Evolutionary conservation across 257 asterid species (phyloP).

Genomic region (Penstemon barbatus): DNA sequence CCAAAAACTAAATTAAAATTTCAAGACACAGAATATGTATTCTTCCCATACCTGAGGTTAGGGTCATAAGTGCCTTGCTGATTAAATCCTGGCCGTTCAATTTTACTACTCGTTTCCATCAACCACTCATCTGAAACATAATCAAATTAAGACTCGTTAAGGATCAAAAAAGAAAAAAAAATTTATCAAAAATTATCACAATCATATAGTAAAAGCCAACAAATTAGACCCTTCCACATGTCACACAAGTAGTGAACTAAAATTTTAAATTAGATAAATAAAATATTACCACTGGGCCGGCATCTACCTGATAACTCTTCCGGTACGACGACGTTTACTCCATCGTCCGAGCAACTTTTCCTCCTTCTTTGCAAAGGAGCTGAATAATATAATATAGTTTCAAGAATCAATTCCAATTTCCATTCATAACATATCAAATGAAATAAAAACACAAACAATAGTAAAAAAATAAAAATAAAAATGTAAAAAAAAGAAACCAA

Average conservation of each 20-base stretch:
- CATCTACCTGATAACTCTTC: conserved; percentile 72
- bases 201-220: neutral
- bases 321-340: conserved; percentile 69
- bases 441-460: neutral
- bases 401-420: neutral
- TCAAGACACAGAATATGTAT: neutral
- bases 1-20: neutral
- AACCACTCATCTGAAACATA: conserved; percentile 55
- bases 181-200: neutral
- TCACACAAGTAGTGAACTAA: neutral
- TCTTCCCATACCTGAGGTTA: conserved; percentile 53
- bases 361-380: conserved; percentile 46
- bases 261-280: neutral
- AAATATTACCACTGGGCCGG: neutral
- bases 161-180: too few relatives aligned
- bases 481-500: conserved; percentile 24
- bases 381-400: conserved; percentile 21
- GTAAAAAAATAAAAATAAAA: neutral
- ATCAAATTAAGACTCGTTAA: conserved; percentile 17
- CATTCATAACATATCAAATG: neutral
- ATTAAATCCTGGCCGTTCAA: conserved; percentile 45
- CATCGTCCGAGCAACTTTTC: conserved; percentile 75
- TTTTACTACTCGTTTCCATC: conserved; percentile 46
- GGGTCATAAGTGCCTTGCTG: conserved; percentile 24
- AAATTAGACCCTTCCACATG: neutral